Evolutionary conservation across 192 early-diverging fungal species (phyloP).

Genomic region (Spinellus fusiger): DNA sequence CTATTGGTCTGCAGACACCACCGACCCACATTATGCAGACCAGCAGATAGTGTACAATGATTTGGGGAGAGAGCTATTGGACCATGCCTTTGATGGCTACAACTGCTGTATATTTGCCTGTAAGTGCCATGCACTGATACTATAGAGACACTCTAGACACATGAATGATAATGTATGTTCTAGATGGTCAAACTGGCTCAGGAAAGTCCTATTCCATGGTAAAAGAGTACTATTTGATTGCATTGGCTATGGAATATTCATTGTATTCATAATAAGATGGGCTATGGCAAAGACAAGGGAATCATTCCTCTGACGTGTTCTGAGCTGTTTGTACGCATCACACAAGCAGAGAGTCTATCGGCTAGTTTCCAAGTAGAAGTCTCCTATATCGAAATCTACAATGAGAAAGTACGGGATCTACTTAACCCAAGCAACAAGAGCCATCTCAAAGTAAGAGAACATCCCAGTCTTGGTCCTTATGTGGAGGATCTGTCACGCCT

Average conservation of each 20-base stretch:
- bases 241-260: background rate
- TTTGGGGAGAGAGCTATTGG: slow-evolving; percentile 69
- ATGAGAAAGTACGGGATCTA: slow-evolving; percentile 77
- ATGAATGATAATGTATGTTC: background rate
- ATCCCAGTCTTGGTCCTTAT: slow-evolving; percentile 77
- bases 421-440: slow-evolving; percentile 67
- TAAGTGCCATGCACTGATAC: slow-evolving; percentile 22
- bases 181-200: slow-evolving; percentile 74
- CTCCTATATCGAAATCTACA: slow-evolving; percentile 91
- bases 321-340: slow-evolving; percentile 69
- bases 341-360: slow-evolving; percentile 20
- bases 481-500: slow-evolving; percentile 88
- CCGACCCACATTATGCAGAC: slow-evolving; percentile 53
- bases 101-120: slow-evolving; percentile 93
- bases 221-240: slow-evolving; percentile 1
- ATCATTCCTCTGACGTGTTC: slow-evolving; percentile 82
- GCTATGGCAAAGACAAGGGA: slow-evolving; percentile 70
- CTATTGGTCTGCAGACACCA: slow-evolving; percentile 75
- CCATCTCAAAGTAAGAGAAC: slow-evolving; percentile 74
- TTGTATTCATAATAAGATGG: slow-evolving; percentile 42
- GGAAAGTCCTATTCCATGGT: slow-evolving; percentile 69
- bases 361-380: slow-evolving; percentile 69
- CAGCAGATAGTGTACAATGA: slow-evolving; percentile 73
- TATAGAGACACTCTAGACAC: background rate
- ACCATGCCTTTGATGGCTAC: slow-evolving; percentile 86